These are phyloP conservation scores for Lupinus albus DNA, from an alignment of 306 rosid species.

Conservation along the genomic window DNA sequence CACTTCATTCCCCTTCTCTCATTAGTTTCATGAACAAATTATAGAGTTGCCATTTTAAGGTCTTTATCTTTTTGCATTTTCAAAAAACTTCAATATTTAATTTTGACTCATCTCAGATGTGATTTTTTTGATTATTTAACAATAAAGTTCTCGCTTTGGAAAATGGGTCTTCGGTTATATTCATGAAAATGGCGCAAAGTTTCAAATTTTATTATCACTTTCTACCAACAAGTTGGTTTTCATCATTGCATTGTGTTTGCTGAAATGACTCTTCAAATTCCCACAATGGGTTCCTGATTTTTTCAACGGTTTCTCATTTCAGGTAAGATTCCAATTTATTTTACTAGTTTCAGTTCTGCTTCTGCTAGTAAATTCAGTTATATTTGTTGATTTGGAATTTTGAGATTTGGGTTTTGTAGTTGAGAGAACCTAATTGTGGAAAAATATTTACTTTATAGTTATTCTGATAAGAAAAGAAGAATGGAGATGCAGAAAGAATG, in stretches of 20 bases:
- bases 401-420: conserved; percentile 37
- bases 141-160: conserved; percentile 23
- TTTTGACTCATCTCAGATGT: conserved; percentile 11
- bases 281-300: conserved; percentile 44
- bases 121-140: background rate
- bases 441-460: conserved; percentile 29
- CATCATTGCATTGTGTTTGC: conserved; percentile 32
- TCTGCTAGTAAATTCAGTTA: conserved; percentile 4
- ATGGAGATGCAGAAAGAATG: conserved; percentile 84
- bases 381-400: conserved; percentile 3
- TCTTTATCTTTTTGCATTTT: conserved; percentile 14
- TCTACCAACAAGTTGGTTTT: conserved; percentile 30
- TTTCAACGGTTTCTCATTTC: conserved; percentile 36
- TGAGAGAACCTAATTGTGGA: conserved; percentile 1
- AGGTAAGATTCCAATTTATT: conserved; percentile 46
- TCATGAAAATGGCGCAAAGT: conserved; percentile 44
- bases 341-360: background rate
- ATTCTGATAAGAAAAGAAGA: conserved; percentile 26
- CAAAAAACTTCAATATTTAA: background rate
- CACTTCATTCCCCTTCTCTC: background rate
- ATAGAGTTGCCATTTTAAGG: background rate
- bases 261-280: conserved; percentile 28
- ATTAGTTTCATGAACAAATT: conserved; percentile 1
- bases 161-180: conserved; percentile 27
- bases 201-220: background rate